Evolutionary conservation across 2,329 filamentous ascomycete species (phyloP), one percentile per base, ranked within the genome.

Genomic region (Pestalotiopsis sp.): DNA sequence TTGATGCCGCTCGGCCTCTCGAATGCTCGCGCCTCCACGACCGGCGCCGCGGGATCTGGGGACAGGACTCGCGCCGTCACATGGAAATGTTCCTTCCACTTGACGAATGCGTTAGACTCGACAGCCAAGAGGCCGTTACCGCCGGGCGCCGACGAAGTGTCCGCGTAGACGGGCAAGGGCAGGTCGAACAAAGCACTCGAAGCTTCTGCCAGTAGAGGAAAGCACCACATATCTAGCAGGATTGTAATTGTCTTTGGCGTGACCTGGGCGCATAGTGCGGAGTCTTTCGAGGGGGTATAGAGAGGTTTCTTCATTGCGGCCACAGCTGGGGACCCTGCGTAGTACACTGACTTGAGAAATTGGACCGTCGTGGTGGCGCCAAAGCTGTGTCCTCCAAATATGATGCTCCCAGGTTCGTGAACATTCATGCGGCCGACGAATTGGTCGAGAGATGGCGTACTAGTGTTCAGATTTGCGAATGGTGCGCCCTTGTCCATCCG

Each of bases 361-460:
- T 97, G 94, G 2, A 92, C 86, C 23, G 89, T 84, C 0, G 92
- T 93, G 0, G 92, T 87, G 1, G 90, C 91, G 25, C 94, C 94
- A 72, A 97, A 97, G 20, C 91, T 94, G 79, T 97, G 94, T 3
- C 94, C 94, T 0, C 88, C 88, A 77, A 93, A 95, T 57, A 91
- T 87, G 60, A 97, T 89, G 66, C 86, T 88, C 1, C 93, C 93
- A 0, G 93, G 92, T 9, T 87, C 84, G 69, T 91, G 88, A 3
- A 97, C 86, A 70, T 93, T 86, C 61, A 96, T 84, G 66, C 82
- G 82, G n/a, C 83, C 81, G 31, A 83, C 78, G 69, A 97, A 91
- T 75, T 87, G 86, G 12, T 81, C 78, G 0, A 95, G 82, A 3
- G 88, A 82, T 0, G 83, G 83, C 1, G 82, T 83, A 71, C 74